Conservation (phyloP, 2,329 filamentous ascomycete species). For the Colletotrichum tabaci region DNA sequence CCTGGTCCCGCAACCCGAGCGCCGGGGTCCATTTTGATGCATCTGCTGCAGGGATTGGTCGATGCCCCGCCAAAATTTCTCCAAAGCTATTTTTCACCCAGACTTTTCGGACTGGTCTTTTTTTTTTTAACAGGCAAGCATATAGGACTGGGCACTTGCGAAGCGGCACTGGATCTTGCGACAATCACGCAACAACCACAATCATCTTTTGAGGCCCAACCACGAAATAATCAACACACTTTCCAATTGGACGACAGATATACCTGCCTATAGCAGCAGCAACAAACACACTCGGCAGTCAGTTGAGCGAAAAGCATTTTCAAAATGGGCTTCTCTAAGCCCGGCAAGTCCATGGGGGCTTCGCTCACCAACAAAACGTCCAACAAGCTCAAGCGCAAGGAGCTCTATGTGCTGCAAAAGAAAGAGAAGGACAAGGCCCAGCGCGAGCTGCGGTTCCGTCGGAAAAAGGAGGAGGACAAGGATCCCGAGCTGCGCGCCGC, state of each 20-base stretch:
- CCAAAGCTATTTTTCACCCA: conserved; percentile 34
- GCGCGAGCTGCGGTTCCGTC: conserved; percentile 81
- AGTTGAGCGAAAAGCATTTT: neutral
- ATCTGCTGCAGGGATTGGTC: conserved; percentile 40
- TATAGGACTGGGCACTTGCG: neutral
- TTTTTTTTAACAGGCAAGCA: neutral
- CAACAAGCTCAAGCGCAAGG: conserved; percentile 86
- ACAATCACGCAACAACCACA: neutral
- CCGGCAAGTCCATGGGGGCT: conserved; percentile 45
- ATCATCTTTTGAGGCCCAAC: neutral
- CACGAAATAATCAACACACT: neutral
- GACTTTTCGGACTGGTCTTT: conserved; percentile 9
- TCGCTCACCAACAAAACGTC: conserved; percentile 64
- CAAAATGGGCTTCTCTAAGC: conserved; percentile 43
- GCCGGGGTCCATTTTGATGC: conserved; percentile 25
- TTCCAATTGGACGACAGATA: neutral
- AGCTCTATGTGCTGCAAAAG: conserved; percentile 86
- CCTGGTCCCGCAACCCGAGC: conserved; percentile 9
- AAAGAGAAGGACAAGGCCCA: conserved; percentile 80
- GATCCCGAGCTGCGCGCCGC: conserved; percentile 82
- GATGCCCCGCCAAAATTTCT: conserved; percentile 44
- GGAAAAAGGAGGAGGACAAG: conserved; percentile 88
- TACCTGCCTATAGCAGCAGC: neutral
- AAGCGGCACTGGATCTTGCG: neutral
- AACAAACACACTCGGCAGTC: neutral